Base-by-base conservation (phyloP, 2,329 filamentous ascomycete species). In the Triangularia verruculosa region DNA sequence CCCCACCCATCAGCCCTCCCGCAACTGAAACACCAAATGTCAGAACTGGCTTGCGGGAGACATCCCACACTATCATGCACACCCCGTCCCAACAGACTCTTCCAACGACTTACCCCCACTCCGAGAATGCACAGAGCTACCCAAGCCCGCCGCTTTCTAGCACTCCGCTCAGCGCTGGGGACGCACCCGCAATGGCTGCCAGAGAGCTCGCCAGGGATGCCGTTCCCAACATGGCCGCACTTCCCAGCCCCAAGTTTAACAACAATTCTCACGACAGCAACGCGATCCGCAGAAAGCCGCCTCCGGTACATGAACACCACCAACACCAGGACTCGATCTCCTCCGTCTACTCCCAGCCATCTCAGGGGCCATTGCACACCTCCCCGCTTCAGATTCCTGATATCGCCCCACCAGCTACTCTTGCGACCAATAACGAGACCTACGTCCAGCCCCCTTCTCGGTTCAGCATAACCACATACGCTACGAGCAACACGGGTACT, bases 401-500 rank as follows among this genome's bases (percentile, higher is more conserved):
- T 8, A 51, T 53, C n/a, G 20, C 52, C 27, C 62, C 27, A 22
- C 52, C 59, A 7, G 32, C 39, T 17, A 59, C n/a, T 1, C 13
- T 39, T n/a, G 24, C 52, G 3, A 20, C 53, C 8, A 7, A 27
- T 7, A 61, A 77, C 56, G 75, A 78, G 52, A 71, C 81, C 39
- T 82, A 80, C 78, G 75, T 77, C 12, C 82, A 85, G 62, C 84
- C 85, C 5, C 74, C 78, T 2, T 89, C 86, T 57, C 83, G 84
- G 54, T 90, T 89, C 73, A 90, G 86, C 74, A 78, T 84, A 66
- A 87, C 85, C 7, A 89, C 86, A 1, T 87, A 84, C 70, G 80
- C 83, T 24, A 84, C 86, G 1, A 82, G 84, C 4, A 74, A 80
- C 53, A 74, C 76, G 12, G 78, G 75, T 17, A 80, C 74, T 52